Evolutionary conservation across 306 rosid genomes (phyloP).

Genomic region (Cucurbita maxima): DNA sequence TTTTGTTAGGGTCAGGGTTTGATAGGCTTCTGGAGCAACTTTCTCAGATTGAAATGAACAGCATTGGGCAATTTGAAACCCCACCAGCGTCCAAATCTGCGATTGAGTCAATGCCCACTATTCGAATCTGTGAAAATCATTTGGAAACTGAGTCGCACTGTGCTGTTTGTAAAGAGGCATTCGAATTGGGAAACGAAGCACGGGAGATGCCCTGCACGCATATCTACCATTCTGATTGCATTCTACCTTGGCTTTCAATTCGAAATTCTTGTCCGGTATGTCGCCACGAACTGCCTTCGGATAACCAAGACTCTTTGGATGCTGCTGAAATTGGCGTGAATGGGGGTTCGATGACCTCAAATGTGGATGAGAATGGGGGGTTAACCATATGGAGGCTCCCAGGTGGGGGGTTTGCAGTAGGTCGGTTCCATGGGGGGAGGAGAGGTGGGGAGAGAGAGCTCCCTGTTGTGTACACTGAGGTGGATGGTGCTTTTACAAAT

Average conservation of each 20-base stretch:
- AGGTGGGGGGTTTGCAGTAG: slow-evolving; percentile 80
- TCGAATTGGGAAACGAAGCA: slow-evolving; percentile 35
- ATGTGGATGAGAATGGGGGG: slow-evolving; percentile 39
- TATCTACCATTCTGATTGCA: slow-evolving; percentile 63
- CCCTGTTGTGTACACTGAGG: slow-evolving; percentile 67
- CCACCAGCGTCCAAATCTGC: slow-evolving; percentile 68
- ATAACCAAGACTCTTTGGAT: slow-evolving; percentile 2
- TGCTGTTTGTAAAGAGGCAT: slow-evolving; percentile 64
- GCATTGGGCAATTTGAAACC: slow-evolving; percentile 41
- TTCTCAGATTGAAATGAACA: slow-evolving; percentile 55
- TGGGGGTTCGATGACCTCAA: background rate
- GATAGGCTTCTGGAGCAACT: slow-evolving; percentile 66
- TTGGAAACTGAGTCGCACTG: slow-evolving; percentile 40
- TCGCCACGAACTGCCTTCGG: slow-evolving; percentile 53
- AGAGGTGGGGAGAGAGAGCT: slow-evolving; percentile 59
- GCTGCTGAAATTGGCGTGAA: background rate
- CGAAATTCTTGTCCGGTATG: slow-evolving; percentile 86
- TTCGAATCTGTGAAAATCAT: slow-evolving; percentile 31
- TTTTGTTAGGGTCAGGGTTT: slow-evolving; percentile 64
- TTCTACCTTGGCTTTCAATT: slow-evolving; percentile 68
- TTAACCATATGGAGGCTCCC: slow-evolving; percentile 86
- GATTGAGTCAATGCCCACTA: slow-evolving; percentile 56
- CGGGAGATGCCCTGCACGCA: slow-evolving; percentile 84
- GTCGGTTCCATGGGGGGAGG: slow-evolving; percentile 54
- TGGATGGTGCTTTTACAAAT: slow-evolving; percentile 58